phyloP scores from a whole-genome alignment of 495 filamentous ascomycete species.

The Penicillium soppii region DNA sequence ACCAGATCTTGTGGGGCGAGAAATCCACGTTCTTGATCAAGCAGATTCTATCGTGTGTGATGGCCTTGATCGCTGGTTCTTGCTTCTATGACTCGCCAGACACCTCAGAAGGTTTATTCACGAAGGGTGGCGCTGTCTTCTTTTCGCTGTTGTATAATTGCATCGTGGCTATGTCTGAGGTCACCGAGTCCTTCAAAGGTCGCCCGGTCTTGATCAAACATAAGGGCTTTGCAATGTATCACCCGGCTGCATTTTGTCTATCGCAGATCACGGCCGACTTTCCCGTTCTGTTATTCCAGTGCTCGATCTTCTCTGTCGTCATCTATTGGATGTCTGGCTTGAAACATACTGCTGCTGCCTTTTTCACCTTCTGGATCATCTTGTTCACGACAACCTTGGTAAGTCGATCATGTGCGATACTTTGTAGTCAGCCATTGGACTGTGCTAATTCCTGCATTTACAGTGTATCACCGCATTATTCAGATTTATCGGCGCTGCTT shows the following conservation, averaged over 20 bases:
- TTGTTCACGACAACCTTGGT: slow-evolving; percentile 37
- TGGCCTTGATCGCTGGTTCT: slow-evolving; percentile 40
- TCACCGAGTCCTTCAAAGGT: slow-evolving; percentile 65
- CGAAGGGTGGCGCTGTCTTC: slow-evolving; percentile 58
- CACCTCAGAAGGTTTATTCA: slow-evolving; percentile 43
- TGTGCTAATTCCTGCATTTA: slow-evolving; percentile 1
- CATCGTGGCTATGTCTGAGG: slow-evolving; percentile 67
- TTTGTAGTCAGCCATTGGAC: no score
- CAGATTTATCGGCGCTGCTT: slow-evolving; percentile 46
- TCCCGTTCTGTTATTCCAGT: slow-evolving; percentile 62
- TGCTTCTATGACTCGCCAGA: slow-evolving; percentile 38
- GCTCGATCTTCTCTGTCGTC: slow-evolving; percentile 62
- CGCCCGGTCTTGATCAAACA: slow-evolving; percentile 74
- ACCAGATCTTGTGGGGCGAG: slow-evolving; percentile 59
- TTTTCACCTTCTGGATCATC: slow-evolving; percentile 52
- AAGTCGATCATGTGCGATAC: not conserved
- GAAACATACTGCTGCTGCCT: slow-evolving; percentile 43
- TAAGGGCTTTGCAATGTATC: slow-evolving; percentile 69
- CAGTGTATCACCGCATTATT: slow-evolving; percentile 50
- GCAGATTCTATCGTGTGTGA: slow-evolving; percentile 38
- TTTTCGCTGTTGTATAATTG: slow-evolving; percentile 72
- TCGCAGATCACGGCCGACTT: slow-evolving; percentile 68
- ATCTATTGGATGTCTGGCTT: slow-evolving; percentile 71
- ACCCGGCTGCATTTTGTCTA: slow-evolving; percentile 68
- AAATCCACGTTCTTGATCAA: slow-evolving; percentile 59